phyloP scores from a whole-genome alignment of 305 asterid genomes.

The Solanum hybrid region DNA sequence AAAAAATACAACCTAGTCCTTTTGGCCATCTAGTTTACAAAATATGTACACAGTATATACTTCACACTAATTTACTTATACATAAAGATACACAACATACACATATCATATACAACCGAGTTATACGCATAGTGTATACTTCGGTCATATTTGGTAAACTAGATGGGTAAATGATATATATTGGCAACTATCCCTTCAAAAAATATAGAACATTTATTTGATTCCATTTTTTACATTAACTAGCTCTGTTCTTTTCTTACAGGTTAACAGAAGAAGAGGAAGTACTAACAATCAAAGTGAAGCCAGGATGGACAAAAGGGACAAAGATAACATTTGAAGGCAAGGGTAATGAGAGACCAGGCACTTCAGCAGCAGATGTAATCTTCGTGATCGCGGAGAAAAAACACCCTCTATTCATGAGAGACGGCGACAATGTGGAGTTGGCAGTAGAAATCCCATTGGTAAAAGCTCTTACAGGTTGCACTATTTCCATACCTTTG shows the following conservation, averaged over 20 bases:
- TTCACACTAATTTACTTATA: background rate
- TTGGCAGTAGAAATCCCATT: constrained; percentile 43
- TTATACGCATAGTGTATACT: background rate
- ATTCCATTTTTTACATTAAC: background rate
- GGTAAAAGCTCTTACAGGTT: constrained; percentile 56
- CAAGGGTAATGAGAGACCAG: constrained; percentile 47
- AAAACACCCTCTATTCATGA: constrained; percentile 39
- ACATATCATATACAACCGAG: background rate
- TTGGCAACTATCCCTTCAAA: background rate
- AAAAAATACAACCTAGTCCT: background rate
- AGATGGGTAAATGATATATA: background rate
- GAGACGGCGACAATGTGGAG: constrained; percentile 51
- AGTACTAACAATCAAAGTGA: constrained; percentile 48
- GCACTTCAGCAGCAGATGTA: constrained; percentile 41
- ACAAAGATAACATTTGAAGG: constrained; percentile 65
- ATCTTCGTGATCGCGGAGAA: constrained; percentile 43
- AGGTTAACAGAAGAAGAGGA: constrained; percentile 52
- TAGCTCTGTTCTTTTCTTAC: background rate
- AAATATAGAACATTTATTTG: background rate
- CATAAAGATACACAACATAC: background rate
- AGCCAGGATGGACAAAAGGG: constrained; percentile 72
- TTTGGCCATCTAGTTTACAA: background rate
- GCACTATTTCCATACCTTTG: constrained; percentile 46
- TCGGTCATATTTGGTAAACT: background rate
- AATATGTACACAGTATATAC: background rate